A percentile compares a stretch with the other conserved stretches of the same genome.
These are phyloP conservation scores for Sonneratia alba DNA, from an alignment of 345 rosid species.

Conservation along the genomic window DNA sequence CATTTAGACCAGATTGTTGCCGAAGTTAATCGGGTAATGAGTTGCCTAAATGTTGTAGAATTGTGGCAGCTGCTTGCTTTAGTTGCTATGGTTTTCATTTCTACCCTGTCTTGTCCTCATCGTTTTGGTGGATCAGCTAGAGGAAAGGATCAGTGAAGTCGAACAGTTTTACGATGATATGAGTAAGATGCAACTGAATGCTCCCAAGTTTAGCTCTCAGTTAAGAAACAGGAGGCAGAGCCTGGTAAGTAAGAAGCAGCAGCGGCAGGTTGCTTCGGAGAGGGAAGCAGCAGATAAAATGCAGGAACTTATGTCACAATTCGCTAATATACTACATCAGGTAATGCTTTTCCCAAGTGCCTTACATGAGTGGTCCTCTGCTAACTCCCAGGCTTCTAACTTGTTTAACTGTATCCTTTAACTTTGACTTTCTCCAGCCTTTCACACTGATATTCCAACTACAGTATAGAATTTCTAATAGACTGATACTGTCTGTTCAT, in stretches of 20 bases:
- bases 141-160: constrained; percentile 52
- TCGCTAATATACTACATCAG: constrained; percentile 53
- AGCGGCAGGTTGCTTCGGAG: constrained; percentile 40
- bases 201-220: constrained; percentile 33
- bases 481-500: not conserved
- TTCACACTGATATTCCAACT: not conserved
- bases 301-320: constrained; percentile 81
- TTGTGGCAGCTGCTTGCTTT: not conserved
- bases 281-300: constrained; percentile 73
- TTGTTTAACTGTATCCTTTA: not conserved
- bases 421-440: not conserved
- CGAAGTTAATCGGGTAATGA: constrained; percentile 10
- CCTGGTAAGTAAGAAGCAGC: constrained; percentile 41
- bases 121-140: constrained; percentile 32
- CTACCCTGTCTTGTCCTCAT: not conserved
- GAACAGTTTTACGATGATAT: constrained; percentile 45
- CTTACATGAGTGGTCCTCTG: not conserved
- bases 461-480: not conserved
- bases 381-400: not conserved
- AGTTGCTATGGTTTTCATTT: not conserved
- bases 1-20: constrained; percentile 6
- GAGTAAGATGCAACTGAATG: constrained; percentile 26
- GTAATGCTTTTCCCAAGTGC: constrained; percentile 11
- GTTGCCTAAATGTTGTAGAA: not conserved
- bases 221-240: constrained; percentile 44